phyloP scores from a whole-genome alignment of 306 rosid species.

The Rosa multiflora region DNA sequence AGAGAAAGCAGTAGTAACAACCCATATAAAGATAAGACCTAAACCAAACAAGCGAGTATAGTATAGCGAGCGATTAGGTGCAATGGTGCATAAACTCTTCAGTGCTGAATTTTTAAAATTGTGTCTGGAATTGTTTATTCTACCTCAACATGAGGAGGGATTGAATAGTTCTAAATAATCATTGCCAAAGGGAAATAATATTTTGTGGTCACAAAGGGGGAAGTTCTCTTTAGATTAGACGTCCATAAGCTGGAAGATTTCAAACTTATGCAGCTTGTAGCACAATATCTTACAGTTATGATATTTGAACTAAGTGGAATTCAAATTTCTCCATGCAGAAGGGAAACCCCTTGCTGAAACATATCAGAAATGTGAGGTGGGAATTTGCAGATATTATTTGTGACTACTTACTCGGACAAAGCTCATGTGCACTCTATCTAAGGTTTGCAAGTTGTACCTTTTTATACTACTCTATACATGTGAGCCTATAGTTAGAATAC shows the following conservation, averaged over 20 bases:
- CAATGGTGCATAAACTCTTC: neutral
- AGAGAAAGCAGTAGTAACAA: neutral
- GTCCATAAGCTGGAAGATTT: neutral
- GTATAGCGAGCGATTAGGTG: neutral
- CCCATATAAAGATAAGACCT: neutral
- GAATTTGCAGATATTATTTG: constrained; percentile 84
- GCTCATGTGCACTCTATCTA: constrained; percentile 90
- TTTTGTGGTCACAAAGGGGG: neutral
- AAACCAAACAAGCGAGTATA: neutral
- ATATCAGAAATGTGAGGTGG: constrained; percentile 93
- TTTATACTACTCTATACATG: neutral
- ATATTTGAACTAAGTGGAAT: neutral
- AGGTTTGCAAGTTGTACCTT: constrained; percentile 49
- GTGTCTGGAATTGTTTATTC: neutral
- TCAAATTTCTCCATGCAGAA: constrained; percentile 44
- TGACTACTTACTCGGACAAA: constrained; percentile 86
- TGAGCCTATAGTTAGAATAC: neutral
- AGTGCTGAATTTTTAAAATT: too few relatives aligned
- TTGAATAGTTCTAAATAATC: neutral
- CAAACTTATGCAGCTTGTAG: neutral
- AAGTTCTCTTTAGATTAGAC: neutral
- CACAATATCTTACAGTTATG: neutral
- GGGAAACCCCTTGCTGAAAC: constrained; percentile 91
- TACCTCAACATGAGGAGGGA: neutral
- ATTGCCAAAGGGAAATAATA: neutral